Conservation (phyloP, 2,329 filamentous ascomycete species). For the Helotiales sp. region DNA sequence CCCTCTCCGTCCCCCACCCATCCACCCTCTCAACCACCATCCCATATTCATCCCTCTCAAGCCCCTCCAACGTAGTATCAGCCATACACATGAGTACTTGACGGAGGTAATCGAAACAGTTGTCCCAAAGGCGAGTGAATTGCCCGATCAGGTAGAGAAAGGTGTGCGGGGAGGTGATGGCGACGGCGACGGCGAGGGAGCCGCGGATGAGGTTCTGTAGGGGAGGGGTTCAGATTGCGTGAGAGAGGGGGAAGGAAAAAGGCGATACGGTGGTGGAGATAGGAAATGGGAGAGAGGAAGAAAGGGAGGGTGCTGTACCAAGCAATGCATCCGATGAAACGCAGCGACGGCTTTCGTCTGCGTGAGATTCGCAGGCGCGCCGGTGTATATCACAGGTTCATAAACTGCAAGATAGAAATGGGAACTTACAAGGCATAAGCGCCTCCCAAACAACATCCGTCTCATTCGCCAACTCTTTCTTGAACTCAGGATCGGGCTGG, state of each 20-base stretch:
- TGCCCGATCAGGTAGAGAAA: background rate
- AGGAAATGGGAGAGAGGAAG: background rate
- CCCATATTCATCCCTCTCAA: background rate
- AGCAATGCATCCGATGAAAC: background rate
- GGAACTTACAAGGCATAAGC: background rate
- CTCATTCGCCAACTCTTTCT: background rate
- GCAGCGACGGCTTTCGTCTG: background rate
- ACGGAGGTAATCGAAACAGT: background rate
- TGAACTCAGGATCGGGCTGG: background rate
- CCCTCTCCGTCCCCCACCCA: background rate
- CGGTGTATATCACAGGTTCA: background rate
- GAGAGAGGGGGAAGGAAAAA: background rate
- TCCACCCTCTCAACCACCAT: background rate
- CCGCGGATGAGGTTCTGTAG: background rate
- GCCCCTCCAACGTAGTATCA: background rate
- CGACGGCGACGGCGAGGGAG: background rate
- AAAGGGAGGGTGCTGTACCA: background rate
- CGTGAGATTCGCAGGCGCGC: background rate
- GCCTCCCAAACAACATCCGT: background rate
- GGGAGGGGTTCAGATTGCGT: background rate
- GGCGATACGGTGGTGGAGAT: no score
- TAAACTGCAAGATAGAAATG: no score
- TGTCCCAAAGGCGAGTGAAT: background rate
- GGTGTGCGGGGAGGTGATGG: background rate
- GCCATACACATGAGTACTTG: background rate